Conservation (phyloP, 192 early-diverging fungal species). For the Gigaspora rosea region DNA sequence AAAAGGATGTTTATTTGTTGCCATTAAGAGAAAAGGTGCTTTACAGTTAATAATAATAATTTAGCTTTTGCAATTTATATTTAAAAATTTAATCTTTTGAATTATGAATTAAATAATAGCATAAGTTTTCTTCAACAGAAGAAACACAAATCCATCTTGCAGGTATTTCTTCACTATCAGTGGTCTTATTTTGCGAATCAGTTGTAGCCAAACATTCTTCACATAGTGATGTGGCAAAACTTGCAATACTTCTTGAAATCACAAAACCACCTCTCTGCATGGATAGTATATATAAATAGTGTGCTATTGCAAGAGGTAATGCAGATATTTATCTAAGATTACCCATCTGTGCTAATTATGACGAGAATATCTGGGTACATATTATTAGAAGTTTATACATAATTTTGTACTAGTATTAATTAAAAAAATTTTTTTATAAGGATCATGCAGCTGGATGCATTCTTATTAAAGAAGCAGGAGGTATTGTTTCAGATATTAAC, state of each 20-base stretch:
- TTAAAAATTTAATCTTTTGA: not conserved
- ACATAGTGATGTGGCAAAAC: slow-evolving; percentile 77
- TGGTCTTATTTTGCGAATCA: slow-evolving; percentile 91
- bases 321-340: slow-evolving; percentile 91
- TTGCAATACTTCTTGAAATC: slow-evolving; percentile 78
- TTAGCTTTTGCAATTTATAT: not conserved
- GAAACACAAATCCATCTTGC: slow-evolving; percentile 69
- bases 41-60: slow-evolving; percentile 68
- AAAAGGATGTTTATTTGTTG: slow-evolving; percentile 82
- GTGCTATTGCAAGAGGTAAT: slow-evolving; percentile 85
- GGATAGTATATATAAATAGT: slow-evolving; percentile 99
- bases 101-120: slow-evolving; percentile 40
- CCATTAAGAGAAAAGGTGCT: slow-evolving; percentile 85
- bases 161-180: slow-evolving; percentile 49
- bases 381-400: not conserved
- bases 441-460: slow-evolving; percentile 95
- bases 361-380: slow-evolving; percentile 96
- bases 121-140: slow-evolving; percentile 51
- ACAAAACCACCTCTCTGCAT: slow-evolving; percentile 79
- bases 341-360: slow-evolving; percentile 76
- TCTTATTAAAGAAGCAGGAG: slow-evolving; percentile 92
- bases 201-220: slow-evolving; percentile 90
- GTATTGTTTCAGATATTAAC: slow-evolving; percentile 78
- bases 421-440: slow-evolving; percentile 37
- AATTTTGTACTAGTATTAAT: not conserved